These are phyloP conservation scores for Corylus heterophylla DNA, from an alignment of 306 rosid species.

Conservation along the genomic window DNA sequence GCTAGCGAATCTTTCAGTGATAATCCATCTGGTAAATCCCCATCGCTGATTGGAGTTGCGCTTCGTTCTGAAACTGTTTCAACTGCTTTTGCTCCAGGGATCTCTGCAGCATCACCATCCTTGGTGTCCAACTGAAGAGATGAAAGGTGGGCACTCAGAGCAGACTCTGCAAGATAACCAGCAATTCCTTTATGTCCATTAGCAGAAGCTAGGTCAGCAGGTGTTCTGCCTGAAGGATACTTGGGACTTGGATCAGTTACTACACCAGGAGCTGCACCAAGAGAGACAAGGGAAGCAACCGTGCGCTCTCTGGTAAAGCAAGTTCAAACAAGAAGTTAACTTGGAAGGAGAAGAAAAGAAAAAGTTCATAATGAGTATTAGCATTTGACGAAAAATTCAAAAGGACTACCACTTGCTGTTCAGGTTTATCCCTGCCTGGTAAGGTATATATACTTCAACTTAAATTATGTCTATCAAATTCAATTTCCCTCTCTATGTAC, in stretches of 20 bases:
- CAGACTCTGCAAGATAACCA: constrained; percentile 81
- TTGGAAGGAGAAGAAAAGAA: constrained; percentile 8
- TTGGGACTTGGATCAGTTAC: constrained; percentile 72
- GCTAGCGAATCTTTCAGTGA: constrained; percentile 82
- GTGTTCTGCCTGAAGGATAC: constrained; percentile 67
- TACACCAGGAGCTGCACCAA: constrained; percentile 77
- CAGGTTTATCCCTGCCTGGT: background rate
- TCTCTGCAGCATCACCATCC: constrained; percentile 42
- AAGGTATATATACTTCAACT: background rate
- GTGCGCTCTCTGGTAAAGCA: constrained; percentile 66
- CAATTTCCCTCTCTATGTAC: background rate
- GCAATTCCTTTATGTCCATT: constrained; percentile 91
- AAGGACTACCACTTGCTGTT: constrained; percentile 2
- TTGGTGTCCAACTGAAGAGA: constrained; percentile 52
- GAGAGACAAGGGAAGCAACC: constrained; percentile 69
- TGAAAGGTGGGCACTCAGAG: constrained; percentile 54
- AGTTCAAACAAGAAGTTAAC: constrained; percentile 24
- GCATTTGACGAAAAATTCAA: background rate
- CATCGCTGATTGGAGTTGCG: constrained; percentile 32
- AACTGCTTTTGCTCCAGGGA: constrained; percentile 42
- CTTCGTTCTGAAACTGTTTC: constrained; percentile 41
- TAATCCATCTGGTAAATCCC: constrained; percentile 39
- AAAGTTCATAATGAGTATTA: constrained; percentile 2
- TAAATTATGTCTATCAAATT: background rate
- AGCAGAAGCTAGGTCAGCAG: constrained; percentile 81